Evolutionary conservation across 257 asterid species (phyloP).

Genomic region (Ilex asprella): DNA sequence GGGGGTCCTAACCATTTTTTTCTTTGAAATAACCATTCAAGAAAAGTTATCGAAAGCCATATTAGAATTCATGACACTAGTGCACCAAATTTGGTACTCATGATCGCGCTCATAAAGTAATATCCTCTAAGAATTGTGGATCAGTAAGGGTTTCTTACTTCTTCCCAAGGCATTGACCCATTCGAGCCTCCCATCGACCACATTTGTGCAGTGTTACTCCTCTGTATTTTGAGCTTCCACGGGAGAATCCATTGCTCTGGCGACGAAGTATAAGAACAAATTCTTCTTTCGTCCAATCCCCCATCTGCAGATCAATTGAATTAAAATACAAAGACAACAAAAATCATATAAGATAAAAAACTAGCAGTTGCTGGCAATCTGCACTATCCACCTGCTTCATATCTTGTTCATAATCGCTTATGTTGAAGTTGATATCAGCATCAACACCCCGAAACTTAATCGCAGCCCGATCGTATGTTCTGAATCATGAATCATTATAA

Average conservation of each 20-base stretch:
- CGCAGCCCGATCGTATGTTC: constrained; percentile 88
- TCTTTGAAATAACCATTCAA: constrained; percentile 17
- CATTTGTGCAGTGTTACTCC: constrained; percentile 64
- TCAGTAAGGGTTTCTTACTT: constrained; percentile 33
- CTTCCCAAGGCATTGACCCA: constrained; percentile 67
- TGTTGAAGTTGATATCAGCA: constrained; percentile 72
- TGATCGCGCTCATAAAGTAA: neutral
- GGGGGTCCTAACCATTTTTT: constrained; percentile 16
- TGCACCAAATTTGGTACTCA: neutral
- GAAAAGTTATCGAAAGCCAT: constrained; percentile 6
- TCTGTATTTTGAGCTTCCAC: constrained; percentile 68
- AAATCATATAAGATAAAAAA: neutral
- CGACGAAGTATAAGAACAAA: constrained; percentile 73
- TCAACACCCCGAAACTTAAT: constrained; percentile 83
- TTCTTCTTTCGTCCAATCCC: constrained; percentile 57
- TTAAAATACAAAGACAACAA: constrained; percentile 6
- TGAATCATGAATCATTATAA: constrained; percentile 17
- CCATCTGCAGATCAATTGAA: constrained; percentile 38
- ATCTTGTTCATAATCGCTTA: constrained; percentile 66
- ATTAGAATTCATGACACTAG: no score
- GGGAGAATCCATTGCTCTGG: constrained; percentile 66
- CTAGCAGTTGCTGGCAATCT: neutral
- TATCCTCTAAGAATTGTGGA: no score
- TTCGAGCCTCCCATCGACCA: constrained; percentile 70
- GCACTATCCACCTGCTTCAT: constrained; percentile 47